Base-by-base conservation (phyloP, 23 red algal genomes). In the Agarophyton chilense region DNA sequence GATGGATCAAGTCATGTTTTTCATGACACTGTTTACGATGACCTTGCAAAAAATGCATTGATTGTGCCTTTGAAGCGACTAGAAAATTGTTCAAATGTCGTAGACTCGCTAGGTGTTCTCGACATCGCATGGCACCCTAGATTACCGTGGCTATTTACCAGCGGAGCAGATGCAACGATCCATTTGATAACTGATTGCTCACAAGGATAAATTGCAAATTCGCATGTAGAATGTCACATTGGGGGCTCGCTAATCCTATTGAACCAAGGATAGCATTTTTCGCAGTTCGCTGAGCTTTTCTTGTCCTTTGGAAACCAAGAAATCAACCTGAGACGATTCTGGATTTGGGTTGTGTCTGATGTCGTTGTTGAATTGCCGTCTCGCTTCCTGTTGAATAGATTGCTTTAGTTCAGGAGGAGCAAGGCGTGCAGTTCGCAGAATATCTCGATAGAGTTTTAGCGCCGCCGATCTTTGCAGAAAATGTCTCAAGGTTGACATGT, bases 21-120 rank as follows among this genome's bases (percentile, higher is more conserved):
- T 25, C 96, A 98, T 61, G 96, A 67, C 6, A 93, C 90, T 5
- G 96, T 98, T 17, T 98, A 95, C 67, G 93, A 98, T 67, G 92
- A 95, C 50, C 57, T 98, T 32, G 55, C 75, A 9, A 81, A 95
- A 72, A 92, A 98, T 51, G 91, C 96, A n/a, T 71, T 98, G 18
- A 92, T 98, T 29, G 96, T 98, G 45, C 96, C 96, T 31, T 60
- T 98, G 43, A 88, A 88, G 78, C 77, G 58, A 33, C 41, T 98
- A 57, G 74, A 66, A 28, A 31, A 46, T 53, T 81, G 78, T 68
- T 82, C 75, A 17, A 79, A 81, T 16, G 47, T 77, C 10, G 66
- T 71, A 19, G 76, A 90, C 52, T 77, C 74, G 21, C 52, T 94
- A 38, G 84, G 92, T 32, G 92, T 93, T 52, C 83, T 91, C 36